Conservation (phyloP, 2,329 filamentous ascomycete genomes). For the Xylariales sp. region DNA sequence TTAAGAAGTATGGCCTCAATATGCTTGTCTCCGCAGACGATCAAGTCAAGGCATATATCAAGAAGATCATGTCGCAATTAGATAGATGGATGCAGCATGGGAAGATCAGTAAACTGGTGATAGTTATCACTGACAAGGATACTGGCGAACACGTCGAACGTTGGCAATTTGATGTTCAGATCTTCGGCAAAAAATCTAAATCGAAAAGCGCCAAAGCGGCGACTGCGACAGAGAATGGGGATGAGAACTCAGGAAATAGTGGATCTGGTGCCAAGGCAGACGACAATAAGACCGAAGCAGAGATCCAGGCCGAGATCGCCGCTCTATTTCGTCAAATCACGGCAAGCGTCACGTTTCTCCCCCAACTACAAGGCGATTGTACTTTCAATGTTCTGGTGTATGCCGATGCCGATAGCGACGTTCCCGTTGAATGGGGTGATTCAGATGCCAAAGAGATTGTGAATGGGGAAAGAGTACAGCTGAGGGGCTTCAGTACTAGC, state of each 20-base stretch:
- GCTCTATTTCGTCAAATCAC: slow-evolving; percentile 98
- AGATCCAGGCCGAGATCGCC: slow-evolving; percentile 94
- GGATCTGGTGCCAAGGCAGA: slow-evolving; percentile 20
- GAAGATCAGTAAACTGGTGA: slow-evolving; percentile 95
- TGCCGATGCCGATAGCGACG: slow-evolving; percentile 92
- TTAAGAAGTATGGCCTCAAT: slow-evolving; percentile 99
- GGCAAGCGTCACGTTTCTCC: slow-evolving; percentile 92
- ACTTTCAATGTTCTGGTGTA: slow-evolving; percentile 99
- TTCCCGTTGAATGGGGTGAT: slow-evolving; percentile 97
- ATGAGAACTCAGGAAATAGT: slow-evolving; percentile 21
- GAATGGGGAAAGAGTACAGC: slow-evolving; percentile 90
- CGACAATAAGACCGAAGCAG: slow-evolving; percentile 81
- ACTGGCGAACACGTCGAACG: slow-evolving; percentile 93
- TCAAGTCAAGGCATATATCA: slow-evolving; percentile 98
- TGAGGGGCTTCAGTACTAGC: slow-evolving; percentile 93
- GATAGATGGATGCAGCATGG: slow-evolving; percentile 97
- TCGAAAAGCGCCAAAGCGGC: slow-evolving; percentile 51
- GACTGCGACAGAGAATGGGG: slow-evolving; percentile 20
- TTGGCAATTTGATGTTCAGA: slow-evolving; percentile 86
- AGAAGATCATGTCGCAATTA: slow-evolving; percentile 97
- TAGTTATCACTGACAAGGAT: slow-evolving; percentile 96
- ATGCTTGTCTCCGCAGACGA: slow-evolving; percentile 97
- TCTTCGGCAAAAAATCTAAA: slow-evolving; percentile 30
- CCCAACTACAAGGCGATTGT: slow-evolving; percentile 89
- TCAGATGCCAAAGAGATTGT: slow-evolving; percentile 96